These are phyloP conservation scores for Globisporangium irregulare DNA, from an alignment of 352 stramenopile species.

Conservation along the genomic window DNA sequence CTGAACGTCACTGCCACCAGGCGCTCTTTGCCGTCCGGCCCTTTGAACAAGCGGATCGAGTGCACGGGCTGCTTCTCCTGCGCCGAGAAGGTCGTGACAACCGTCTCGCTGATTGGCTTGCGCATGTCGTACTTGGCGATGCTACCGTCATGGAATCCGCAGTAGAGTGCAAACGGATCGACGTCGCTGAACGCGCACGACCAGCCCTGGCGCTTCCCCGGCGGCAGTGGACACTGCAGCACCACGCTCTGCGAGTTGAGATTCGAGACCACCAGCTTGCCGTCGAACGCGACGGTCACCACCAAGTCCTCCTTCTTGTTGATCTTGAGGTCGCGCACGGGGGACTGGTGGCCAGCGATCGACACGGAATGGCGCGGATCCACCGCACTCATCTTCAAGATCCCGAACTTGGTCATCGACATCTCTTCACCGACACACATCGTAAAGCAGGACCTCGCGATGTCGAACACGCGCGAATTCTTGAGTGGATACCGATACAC, in stretches of 20 bases:
- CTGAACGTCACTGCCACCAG: slow-evolving; percentile 45
- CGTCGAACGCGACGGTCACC: slow-evolving; percentile 60
- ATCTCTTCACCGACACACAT: slow-evolving; percentile 55
- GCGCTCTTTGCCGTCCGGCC: slow-evolving; percentile 24
- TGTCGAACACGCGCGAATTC: slow-evolving; percentile 53
- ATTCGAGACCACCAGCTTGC: slow-evolving; percentile 49
- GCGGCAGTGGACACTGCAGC: slow-evolving; percentile 35
- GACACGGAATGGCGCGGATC: slow-evolving; percentile 28
- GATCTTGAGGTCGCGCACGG: slow-evolving; percentile 59
- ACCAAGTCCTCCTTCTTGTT: slow-evolving; percentile 28
- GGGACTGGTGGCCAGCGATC: slow-evolving; percentile 38
- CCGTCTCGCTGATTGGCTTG: slow-evolving; percentile 24
- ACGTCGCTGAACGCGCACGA: slow-evolving; percentile 40
- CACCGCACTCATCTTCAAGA: slow-evolving; percentile 41
- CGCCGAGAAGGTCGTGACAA: slow-evolving; percentile 33
- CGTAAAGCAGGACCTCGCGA: slow-evolving; percentile 40
- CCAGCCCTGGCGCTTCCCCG: slow-evolving; percentile 45
- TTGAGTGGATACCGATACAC: slow-evolving; percentile 34
- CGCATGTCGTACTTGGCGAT: slow-evolving; percentile 54
- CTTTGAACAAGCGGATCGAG: slow-evolving; percentile 37
- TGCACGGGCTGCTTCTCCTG: slow-evolving; percentile 54
- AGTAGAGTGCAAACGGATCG: slow-evolving; percentile 46
- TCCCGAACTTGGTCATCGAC: slow-evolving; percentile 25
- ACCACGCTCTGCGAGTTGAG: slow-evolving; percentile 39
- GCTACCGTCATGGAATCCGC: slow-evolving; percentile 49